Percentiles rank a stretch among this genome's conserved stretches.
Evolutionary conservation across 1,284 basidiomycete genomes (phyloP).

Genomic region (Pterulicium gracile): DNA sequence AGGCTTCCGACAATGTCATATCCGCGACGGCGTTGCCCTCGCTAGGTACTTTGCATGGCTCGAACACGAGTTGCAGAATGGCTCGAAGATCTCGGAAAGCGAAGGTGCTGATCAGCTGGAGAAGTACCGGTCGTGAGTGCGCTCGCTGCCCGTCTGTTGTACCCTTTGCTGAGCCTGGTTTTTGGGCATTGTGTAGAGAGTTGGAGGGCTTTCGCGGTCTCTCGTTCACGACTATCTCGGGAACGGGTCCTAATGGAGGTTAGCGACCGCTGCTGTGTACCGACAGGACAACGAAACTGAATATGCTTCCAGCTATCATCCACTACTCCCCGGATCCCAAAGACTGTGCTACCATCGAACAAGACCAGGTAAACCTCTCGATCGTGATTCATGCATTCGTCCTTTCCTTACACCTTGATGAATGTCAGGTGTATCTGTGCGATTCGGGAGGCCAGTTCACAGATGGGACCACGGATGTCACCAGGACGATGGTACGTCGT

Average conservation of each 20-base stretch:
- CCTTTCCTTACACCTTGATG: conserved; percentile 7
- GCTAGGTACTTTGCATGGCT: conserved; percentile 91
- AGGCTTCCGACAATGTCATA: conserved; percentile 84
- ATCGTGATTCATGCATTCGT: conserved; percentile 2
- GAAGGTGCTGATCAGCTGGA: conserved; percentile 76
- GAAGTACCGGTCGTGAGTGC: conserved; percentile 65
- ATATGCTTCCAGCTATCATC: conserved; percentile 63
- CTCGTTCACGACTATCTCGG: conserved; percentile 90
- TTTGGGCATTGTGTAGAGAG: conserved; percentile 31
- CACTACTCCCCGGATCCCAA: conserved; percentile 82
- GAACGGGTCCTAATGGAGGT: conserved; percentile 83
- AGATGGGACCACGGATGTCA: conserved; percentile 94
- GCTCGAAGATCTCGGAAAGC: conserved; percentile 67
- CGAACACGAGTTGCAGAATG: conserved; percentile 67
- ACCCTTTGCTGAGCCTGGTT: neutral
- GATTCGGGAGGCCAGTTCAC: conserved; percentile 90
- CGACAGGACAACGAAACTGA: neutral
- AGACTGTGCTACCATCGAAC: conserved; percentile 66
- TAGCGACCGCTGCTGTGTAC: conserved; percentile 13
- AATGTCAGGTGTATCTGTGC: conserved; percentile 75
- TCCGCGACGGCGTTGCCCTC: conserved; percentile 86
- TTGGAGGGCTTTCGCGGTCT: conserved; percentile 76
- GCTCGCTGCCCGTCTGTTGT: too few species aligned
- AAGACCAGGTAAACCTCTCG: conserved; percentile 48
- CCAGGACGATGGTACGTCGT: conserved; percentile 69